Base-by-base conservation (phyloP, 768 basidiomycete species). In the Boletus vinaceobasis region DNA sequence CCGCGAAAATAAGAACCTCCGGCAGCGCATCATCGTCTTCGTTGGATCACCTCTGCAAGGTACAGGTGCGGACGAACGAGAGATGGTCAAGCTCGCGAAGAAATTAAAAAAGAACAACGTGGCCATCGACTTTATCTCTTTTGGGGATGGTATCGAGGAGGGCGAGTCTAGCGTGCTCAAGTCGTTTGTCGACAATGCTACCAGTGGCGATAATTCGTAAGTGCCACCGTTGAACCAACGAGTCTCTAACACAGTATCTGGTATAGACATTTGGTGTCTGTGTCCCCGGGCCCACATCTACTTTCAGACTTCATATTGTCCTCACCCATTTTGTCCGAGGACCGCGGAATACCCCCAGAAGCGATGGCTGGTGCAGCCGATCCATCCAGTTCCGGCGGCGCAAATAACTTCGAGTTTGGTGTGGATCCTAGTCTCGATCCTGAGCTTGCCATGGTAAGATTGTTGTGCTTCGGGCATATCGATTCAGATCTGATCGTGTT, bases 71-170 rank as follows among this genome's bases (percentile, higher is more conserved):
- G 87, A 90, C 55, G 89, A 92, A 67, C 85, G 88, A 62, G 78
- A 79, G 50, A 86, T 95, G 82, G 76, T 90, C 61, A 88, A 86
- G 69, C 82, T 99, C 35, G 97, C 95, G 10, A 97, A 95, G 79
- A 97, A 93, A 72, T 79, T 99, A 58, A 98, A 98, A 80, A 99
- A 99, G 86, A 98, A 98, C 71, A 99, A 98, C 64, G 93, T 99
- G 40, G 91, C 95, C 1, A 81, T 98, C 26, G 97, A 99, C 71
- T 78, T 98, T 48, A 77, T 98, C 29, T 82, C 82, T 6, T 98
- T 93, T 71, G 96, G 96, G 1, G 95, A 96, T 63, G 90, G 85
- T 6, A 89, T 94, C 43, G 88, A 87, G 66, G 83, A 84, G 65
- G 70, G 68, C 47, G 86, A 82, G 55, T 84, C 84, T 42, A 82